Conservation (phyloP, 2,329 filamentous ascomycete genomes). For the Claviceps fusiformis region DNA sequence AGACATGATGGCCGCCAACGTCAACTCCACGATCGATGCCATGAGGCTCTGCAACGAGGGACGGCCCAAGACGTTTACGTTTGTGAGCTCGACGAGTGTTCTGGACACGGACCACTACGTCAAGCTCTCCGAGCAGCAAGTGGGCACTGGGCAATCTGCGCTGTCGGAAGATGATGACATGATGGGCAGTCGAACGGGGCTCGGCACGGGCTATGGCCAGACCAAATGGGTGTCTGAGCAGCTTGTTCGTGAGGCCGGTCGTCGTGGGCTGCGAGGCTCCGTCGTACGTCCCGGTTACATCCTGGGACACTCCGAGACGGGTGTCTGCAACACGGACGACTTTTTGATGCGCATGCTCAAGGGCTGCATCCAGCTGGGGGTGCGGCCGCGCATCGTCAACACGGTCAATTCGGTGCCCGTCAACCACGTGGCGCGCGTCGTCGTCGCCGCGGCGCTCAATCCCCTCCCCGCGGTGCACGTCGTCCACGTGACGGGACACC, state of each 20-base stretch:
- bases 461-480: slow-evolving; percentile 44
- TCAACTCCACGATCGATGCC: slow-evolving; percentile 64
- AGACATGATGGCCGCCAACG: slow-evolving; percentile 59
- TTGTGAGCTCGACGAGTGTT: slow-evolving; percentile 65
- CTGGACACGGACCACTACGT: slow-evolving; percentile 77
- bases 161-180: slow-evolving; percentile 69
- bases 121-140: slow-evolving; percentile 44
- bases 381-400: slow-evolving; percentile 66
- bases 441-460: slow-evolving; percentile 58
- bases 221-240: slow-evolving; percentile 65
- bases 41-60: slow-evolving; percentile 63
- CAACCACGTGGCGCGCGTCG: slow-evolving; percentile 66
- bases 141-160: slow-evolving; percentile 42
- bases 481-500: slow-evolving; percentile 67
- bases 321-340: slow-evolving; percentile 71
- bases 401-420: slow-evolving; percentile 85
- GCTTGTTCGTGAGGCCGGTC: slow-evolving; percentile 65
- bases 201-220: slow-evolving; percentile 83
- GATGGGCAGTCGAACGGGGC: slow-evolving; percentile 57
- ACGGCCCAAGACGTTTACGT: slow-evolving; percentile 63
- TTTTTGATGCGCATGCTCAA: slow-evolving; percentile 81
- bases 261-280: slow-evolving; percentile 58
- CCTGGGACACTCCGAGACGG: slow-evolving; percentile 55
- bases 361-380: slow-evolving; percentile 67
- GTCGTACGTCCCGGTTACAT: slow-evolving; percentile 80